Evolutionary conservation across 768 basidiomycete species (phyloP).

Genomic region (Suillus tomentosus): DNA sequence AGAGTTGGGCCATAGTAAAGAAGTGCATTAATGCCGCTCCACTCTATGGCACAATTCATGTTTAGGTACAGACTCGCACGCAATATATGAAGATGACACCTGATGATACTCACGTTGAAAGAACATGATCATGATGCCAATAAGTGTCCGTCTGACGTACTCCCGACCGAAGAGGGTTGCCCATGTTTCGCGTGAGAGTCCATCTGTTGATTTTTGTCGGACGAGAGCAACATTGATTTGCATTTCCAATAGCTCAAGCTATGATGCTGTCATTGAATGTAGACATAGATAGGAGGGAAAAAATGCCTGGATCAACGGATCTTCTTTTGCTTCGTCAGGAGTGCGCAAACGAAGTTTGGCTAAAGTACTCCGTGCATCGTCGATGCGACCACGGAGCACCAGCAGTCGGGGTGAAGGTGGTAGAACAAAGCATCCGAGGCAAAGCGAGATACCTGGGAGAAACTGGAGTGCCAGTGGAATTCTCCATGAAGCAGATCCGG

Average conservation of each 20-base stretch:
- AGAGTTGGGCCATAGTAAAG: constrained; percentile 82
- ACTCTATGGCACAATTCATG: constrained; percentile 49
- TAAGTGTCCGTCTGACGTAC: constrained; percentile 62
- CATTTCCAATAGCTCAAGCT: constrained; percentile 82
- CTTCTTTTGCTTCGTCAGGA: constrained; percentile 45
- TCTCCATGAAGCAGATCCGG: constrained; percentile 70
- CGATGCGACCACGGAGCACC: constrained; percentile 48
- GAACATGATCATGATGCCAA: constrained; percentile 76
- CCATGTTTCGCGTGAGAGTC: constrained; percentile 48
- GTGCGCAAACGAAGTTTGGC: constrained; percentile 51
- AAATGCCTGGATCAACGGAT: constrained; percentile 53
- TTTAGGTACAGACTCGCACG: neutral
- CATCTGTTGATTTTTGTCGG: constrained; percentile 32
- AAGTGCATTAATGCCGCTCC: constrained; percentile 85
- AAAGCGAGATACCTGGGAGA: constrained; percentile 67
- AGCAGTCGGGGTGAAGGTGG: constrained; percentile 53
- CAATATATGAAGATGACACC: constrained; percentile 23
- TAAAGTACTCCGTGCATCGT: constrained; percentile 61
- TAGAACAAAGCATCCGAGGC: constrained; percentile 53
- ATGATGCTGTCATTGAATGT: neutral
- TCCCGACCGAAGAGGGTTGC: constrained; percentile 51
- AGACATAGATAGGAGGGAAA: neutral
- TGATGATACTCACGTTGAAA: constrained; percentile 62
- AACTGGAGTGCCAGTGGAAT: constrained; percentile 76
- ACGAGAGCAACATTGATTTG: constrained; percentile 62